These are phyloP conservation scores for Penicillium sp. DNA, from an alignment of 2,329 filamentous ascomycete genomes.

Conservation along the genomic window DNA sequence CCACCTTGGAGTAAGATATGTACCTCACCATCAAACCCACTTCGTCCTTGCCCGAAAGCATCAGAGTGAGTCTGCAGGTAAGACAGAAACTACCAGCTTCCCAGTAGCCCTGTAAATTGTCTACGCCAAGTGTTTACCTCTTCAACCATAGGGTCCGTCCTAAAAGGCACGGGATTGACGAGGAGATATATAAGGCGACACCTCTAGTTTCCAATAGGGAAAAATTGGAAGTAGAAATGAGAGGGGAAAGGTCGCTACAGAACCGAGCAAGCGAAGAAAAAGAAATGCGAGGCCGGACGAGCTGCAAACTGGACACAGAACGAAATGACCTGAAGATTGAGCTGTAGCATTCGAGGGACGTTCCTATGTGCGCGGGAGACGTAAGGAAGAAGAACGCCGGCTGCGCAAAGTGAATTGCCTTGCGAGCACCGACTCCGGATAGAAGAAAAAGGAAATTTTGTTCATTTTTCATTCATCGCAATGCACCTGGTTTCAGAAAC, in stretches of 20 bases:
- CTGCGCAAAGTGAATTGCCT: conserved; percentile 1
- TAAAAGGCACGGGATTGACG: conserved; percentile 46
- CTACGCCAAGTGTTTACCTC: conserved; percentile 92
- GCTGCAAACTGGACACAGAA: conserved; percentile 2
- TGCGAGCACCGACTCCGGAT: conserved; percentile 38
- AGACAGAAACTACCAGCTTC: conserved; percentile 12
- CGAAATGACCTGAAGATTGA: conserved; percentile 10
- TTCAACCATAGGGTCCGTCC: conserved; percentile 58
- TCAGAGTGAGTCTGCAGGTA: conserved; percentile 15
- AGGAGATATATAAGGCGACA: conserved; percentile 79
- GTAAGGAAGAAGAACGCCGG: conserved; percentile 8
- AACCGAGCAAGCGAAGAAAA: background rate
- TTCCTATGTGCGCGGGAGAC: conserved; percentile 11
- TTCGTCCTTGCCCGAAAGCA: conserved; percentile 12
- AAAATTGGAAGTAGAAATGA: background rate
- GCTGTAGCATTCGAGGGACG: conserved; percentile 15
- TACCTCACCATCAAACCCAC: conserved; percentile 15
- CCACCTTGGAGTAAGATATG: background rate
- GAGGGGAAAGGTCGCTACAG: background rate
- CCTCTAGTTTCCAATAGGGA: conserved; percentile 18
- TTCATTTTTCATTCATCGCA: conserved; percentile 60
- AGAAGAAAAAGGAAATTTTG: conserved; percentile 65
- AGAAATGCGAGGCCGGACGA: background rate
- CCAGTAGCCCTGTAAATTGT: conserved; percentile 51
- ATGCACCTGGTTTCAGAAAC: conserved; percentile 29